Percentiles rank a stretch among this genome's conserved stretches.
Conservation (phyloP, 352 stramenopile genomes). For the Phytophthora boehmeriae region DNA sequence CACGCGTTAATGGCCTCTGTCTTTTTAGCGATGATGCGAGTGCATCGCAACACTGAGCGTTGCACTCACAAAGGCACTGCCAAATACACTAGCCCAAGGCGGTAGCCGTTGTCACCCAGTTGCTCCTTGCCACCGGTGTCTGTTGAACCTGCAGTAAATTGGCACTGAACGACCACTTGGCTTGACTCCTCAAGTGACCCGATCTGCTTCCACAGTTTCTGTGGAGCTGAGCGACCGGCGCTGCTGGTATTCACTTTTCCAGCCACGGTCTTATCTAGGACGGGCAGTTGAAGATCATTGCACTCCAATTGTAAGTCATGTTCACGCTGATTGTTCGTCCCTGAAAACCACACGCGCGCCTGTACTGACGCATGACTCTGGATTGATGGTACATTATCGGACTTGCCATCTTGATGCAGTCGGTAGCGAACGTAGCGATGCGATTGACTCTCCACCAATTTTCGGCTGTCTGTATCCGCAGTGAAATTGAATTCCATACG, state of each 20-base stretch:
- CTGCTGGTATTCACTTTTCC: background rate
- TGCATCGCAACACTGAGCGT: too few species aligned
- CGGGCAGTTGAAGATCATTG: conserved; percentile 50
- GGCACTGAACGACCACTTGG: conserved; percentile 75
- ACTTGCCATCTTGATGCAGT: conserved; percentile 22
- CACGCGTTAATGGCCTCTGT: too few species aligned
- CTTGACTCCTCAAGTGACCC: conserved; percentile 69
- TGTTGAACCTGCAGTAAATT: conserved; percentile 41
- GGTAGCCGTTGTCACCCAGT: conserved; percentile 22
- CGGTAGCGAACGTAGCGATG: conserved; percentile 69
- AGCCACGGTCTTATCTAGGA: conserved; percentile 5
- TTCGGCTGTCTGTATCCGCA: conserved; percentile 52
- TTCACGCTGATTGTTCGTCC: conserved; percentile 1
- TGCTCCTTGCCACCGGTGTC: conserved; percentile 29
- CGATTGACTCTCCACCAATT: conserved; percentile 59
- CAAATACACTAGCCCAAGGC: conserved; percentile 62
- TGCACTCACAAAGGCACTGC: conserved; percentile 47
- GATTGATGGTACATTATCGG: conserved; percentile 21
- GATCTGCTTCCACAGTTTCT: conserved; percentile 78
- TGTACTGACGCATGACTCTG: conserved; percentile 38
- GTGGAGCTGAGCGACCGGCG: background rate
- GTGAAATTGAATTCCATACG: conserved; percentile 43
- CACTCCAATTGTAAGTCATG: conserved; percentile 40
- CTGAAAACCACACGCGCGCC: conserved; percentile 42
- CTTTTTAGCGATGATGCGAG: too few species aligned